Conservation (phyloP, 345 rosid species). For the Eucalyptus cladocalyx region DNA sequence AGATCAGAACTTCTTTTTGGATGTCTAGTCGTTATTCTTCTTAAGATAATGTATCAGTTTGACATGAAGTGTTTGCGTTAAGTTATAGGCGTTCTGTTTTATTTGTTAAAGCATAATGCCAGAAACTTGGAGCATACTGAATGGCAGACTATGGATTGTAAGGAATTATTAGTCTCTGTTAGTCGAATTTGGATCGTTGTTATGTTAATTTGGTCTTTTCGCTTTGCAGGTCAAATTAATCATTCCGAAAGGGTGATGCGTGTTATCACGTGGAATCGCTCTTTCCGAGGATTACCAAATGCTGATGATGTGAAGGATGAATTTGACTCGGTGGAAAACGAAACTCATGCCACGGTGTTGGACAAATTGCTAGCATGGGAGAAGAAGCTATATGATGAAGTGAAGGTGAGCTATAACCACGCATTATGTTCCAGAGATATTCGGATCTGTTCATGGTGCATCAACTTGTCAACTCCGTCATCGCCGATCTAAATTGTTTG, state of each 20-base stretch:
- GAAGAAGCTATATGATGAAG: slow-evolving; percentile 96
- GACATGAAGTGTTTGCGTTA: neutral
- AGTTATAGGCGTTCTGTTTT: neutral
- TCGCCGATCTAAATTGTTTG: neutral
- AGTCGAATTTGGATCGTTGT: neutral
- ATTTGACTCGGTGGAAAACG: slow-evolving; percentile 64
- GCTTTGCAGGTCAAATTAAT: slow-evolving; percentile 69
- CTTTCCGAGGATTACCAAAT: slow-evolving; percentile 49
- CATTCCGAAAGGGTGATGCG: slow-evolving; percentile 95
- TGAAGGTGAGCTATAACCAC: slow-evolving; percentile 44
- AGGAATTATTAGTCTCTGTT: neutral
- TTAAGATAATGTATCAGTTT: neutral
- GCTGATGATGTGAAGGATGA: slow-evolving; percentile 59
- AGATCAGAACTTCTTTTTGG: neutral
- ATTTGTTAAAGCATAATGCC: neutral
- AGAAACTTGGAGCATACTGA: neutral
- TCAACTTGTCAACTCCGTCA: neutral
- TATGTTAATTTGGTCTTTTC: neutral
- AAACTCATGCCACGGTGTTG: slow-evolving; percentile 95
- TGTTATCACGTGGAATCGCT: slow-evolving; percentile 93
- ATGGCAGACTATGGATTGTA: neutral
- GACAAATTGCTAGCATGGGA: slow-evolving; percentile 98
- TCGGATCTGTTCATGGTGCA: neutral
- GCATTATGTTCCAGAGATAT: neutral
- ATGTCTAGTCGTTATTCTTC: neutral